Conservation (phyloP, 2,329 filamentous ascomycete species). For the Colletotrichum paranaense region DNA sequence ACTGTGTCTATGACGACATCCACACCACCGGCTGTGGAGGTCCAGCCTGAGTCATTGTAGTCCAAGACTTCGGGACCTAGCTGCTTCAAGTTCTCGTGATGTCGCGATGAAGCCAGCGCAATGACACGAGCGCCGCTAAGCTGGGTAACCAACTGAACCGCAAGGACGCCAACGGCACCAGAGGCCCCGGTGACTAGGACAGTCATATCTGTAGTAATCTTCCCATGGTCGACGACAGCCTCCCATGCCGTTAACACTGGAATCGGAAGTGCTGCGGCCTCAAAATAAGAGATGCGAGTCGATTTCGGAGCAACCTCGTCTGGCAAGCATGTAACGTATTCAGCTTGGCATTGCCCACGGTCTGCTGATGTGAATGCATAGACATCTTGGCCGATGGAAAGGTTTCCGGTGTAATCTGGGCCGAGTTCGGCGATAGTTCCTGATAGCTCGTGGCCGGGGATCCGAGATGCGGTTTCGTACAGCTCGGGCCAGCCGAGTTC, state of each 20-base stretch:
- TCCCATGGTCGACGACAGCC: background rate
- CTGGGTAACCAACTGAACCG: constrained; percentile 44
- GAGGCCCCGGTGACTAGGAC: constrained; percentile 46
- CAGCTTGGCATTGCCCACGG: constrained; percentile 41
- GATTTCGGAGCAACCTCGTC: constrained; percentile 40
- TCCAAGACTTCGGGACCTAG: constrained; percentile 43
- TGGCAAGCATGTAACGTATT: constrained; percentile 40
- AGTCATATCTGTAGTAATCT: constrained; percentile 23
- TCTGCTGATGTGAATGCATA: constrained; percentile 43
- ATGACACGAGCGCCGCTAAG: constrained; percentile 39
- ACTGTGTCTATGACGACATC: constrained; percentile 48
- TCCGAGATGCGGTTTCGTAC: constrained; percentile 41
- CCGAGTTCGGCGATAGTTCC: constrained; percentile 44
- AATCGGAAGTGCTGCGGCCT: constrained; percentile 46
- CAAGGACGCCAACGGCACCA: constrained; percentile 43
- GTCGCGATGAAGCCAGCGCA: constrained; percentile 42
- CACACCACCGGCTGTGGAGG: constrained; percentile 36
- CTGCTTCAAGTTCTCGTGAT: constrained; percentile 32
- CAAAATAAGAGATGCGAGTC: constrained; percentile 35
- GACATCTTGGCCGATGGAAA: constrained; percentile 38
- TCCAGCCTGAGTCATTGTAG: constrained; percentile 41
- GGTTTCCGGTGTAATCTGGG: constrained; percentile 37
- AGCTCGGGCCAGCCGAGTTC: constrained; percentile 48
- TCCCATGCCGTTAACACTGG: constrained; percentile 44
- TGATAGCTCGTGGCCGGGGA: constrained; percentile 51